phyloP scores from a whole-genome alignment of 2,329 filamentous ascomycete species.

The Colletotrichum tropicale region DNA sequence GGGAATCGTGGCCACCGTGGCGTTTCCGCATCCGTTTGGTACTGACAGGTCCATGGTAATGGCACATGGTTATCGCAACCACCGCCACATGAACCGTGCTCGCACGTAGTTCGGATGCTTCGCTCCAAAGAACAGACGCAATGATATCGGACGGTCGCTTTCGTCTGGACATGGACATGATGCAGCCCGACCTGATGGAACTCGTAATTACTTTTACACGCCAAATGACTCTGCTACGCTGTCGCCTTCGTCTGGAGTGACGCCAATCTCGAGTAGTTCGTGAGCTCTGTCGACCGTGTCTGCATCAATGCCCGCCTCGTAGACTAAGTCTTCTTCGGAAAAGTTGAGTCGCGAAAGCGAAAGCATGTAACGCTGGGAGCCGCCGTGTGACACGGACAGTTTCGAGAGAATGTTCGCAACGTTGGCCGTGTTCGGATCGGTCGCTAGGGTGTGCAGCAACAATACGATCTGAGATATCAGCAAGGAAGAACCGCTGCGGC shows the following conservation, averaged over 20 bases:
- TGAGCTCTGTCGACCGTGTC: conserved; percentile 83
- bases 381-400: conserved; percentile 71
- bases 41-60: background rate
- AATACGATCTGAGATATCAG: conserved; percentile 53
- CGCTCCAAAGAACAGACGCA: background rate
- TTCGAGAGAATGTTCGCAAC: conserved; percentile 71
- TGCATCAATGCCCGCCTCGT: conserved; percentile 78
- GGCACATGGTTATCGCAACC: background rate
- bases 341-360: conserved; percentile 85
- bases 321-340: conserved; percentile 75
- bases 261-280: conserved; percentile 77
- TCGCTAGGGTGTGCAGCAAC: conserved; percentile 58
- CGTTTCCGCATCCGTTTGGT: conserved; percentile 3
- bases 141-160: background rate
- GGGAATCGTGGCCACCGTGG: background rate
- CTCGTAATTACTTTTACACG: conserved; percentile 24
- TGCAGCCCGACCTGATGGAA: background rate
- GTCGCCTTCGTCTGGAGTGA: conserved; percentile 74
- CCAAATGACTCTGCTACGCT: conserved; percentile 47
- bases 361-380: conserved; percentile 82
- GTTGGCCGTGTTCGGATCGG: conserved; percentile 47
- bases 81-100: background rate
- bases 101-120: background rate
- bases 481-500: conserved; percentile 37
- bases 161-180: background rate